Base-by-base conservation (phyloP, 2,329 filamentous ascomycete genomes). In the Colletotrichum chrysophilum region DNA sequence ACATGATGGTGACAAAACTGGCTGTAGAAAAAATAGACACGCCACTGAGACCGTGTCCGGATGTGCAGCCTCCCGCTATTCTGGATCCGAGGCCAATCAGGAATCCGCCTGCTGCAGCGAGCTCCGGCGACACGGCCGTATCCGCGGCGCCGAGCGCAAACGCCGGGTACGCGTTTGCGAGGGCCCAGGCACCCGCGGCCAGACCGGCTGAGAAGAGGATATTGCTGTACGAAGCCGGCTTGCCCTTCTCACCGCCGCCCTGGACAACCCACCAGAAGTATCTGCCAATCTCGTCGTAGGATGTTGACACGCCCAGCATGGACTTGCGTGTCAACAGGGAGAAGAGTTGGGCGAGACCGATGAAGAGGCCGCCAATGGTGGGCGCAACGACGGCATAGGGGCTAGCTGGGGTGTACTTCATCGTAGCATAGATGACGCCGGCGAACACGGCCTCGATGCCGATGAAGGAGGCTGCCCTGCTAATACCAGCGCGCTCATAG, bases 21-120 rank as follows among this genome's bases (percentile, higher is more conserved):
- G 92, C 90, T 5, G 89, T 83, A 0, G 90, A 92, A 66, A 94
- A 84, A 75, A 92, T 84, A n/a, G 90, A 89, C 80, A 94, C 88
- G 0, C 93, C 93, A 74, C 90, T 93, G 77, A 94, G 91, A 0
- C 93, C 93, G 80, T 94, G 93, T 0, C 93, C 93, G 7, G 91
- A 93, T 0, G 93, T 93, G 77, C 93, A 94, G 0, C 93, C 93
- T 3, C 92, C 92, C 0, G 90, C 92, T 70, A 94, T 80, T 65
- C 92, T 88, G 2, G 91, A 87, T 1, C 93, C 93, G 10, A 94
- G 80, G 0, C 89, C 87, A 84, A 94, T 90, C 16, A 89, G 74
- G 5, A 89, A 84, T 0, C 93, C 93, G 3, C 93, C 93, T 0
- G 86, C 61, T 1, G 88, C 79, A 0, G 91, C 89, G 76, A 85